Conservation (phyloP, 2,329 filamentous ascomycete species). For the Cyanodermella asteris region DNA sequence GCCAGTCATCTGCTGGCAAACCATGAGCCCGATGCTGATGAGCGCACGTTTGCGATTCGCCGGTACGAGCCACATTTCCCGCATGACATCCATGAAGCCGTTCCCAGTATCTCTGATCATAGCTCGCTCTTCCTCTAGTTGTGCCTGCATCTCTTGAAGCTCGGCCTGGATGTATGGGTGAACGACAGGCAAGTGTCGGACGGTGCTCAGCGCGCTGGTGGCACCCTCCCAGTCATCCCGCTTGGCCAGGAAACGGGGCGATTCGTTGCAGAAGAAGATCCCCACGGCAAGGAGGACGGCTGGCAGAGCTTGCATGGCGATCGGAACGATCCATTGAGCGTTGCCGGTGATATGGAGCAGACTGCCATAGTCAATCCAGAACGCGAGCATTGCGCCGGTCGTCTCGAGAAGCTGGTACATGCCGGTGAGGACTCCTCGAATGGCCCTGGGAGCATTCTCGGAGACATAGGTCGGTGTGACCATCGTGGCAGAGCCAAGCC, state of each 20-base stretch:
- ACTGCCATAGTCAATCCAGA: slow-evolving; percentile 34
- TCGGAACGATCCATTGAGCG: too few relatives aligned
- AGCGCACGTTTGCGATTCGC: too few relatives aligned
- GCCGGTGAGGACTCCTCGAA: slow-evolving; percentile 36
- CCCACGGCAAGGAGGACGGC: slow-evolving; percentile 23
- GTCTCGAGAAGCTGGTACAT: slow-evolving; percentile 40
- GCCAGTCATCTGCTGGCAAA: slow-evolving; percentile 19
- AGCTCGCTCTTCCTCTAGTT: slow-evolving; percentile 29
- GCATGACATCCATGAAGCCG: too few relatives aligned
- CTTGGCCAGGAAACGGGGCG: slow-evolving; percentile 36
- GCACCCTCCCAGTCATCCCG: too few relatives aligned
- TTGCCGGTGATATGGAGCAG: slow-evolving; percentile 23
- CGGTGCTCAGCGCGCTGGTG: too few relatives aligned
- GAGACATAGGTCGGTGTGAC: slow-evolving; percentile 39
- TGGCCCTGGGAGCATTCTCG: slow-evolving; percentile 36
- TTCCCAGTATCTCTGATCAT: too few relatives aligned
- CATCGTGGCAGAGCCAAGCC: slow-evolving; percentile 29
- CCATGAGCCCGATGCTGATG: slow-evolving; percentile 17
- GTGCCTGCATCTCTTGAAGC: too few relatives aligned
- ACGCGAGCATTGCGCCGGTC: slow-evolving; percentile 19
- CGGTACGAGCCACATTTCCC: too few relatives aligned
- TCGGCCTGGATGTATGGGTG: too few relatives aligned
- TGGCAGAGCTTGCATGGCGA: slow-evolving; percentile 36
- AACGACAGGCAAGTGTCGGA: too few relatives aligned
- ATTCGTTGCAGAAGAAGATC: slow-evolving; percentile 28